phyloP scores from a whole-genome alignment of 805 yeast species.

The Starmerella apis region DNA sequence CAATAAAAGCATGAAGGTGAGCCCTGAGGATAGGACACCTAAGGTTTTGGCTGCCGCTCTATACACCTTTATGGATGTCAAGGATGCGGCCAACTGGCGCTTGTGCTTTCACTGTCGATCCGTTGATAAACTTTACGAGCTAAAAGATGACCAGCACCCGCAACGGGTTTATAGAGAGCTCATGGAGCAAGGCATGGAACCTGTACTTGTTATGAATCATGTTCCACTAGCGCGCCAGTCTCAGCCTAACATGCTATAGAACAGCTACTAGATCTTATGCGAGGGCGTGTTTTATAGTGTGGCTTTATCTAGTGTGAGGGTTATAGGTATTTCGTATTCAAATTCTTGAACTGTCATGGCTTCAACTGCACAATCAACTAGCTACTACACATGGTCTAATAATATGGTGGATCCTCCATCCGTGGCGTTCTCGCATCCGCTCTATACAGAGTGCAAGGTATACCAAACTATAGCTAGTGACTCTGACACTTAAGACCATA shows the following conservation, averaged over 20 bases:
- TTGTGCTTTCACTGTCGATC: slow-evolving; percentile 1
- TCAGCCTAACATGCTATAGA: slow-evolving; percentile 3
- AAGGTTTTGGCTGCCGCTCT: slow-evolving; percentile 1
- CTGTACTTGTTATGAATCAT: not conserved
- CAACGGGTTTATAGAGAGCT: slow-evolving; percentile 3
- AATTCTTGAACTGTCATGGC: too few relatives aligned
- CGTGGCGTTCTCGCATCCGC: too few relatives aligned
- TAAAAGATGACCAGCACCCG: slow-evolving; percentile 4
- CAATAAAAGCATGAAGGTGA: not conserved
- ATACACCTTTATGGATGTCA: not conserved
- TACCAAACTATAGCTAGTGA: too few relatives aligned
- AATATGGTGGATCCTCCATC: too few relatives aligned
- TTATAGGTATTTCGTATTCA: too few relatives aligned
- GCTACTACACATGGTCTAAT: too few relatives aligned
- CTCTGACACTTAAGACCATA: too few relatives aligned
- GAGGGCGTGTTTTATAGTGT: not conserved
- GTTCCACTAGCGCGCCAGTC: slow-evolving; percentile 1
- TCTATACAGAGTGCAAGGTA: too few relatives aligned
- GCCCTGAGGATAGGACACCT: slow-evolving; percentile 1
- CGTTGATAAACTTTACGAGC: slow-evolving; percentile 1
- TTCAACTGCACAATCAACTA: too few relatives aligned
- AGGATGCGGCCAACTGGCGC: not conserved
- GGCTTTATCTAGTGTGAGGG: too few relatives aligned
- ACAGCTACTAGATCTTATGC: not conserved
- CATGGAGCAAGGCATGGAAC: slow-evolving; percentile 3